Evolutionary conservation across 768 basidiomycete genomes (phyloP).

Genomic region (Mycena leptocephala): DNA sequence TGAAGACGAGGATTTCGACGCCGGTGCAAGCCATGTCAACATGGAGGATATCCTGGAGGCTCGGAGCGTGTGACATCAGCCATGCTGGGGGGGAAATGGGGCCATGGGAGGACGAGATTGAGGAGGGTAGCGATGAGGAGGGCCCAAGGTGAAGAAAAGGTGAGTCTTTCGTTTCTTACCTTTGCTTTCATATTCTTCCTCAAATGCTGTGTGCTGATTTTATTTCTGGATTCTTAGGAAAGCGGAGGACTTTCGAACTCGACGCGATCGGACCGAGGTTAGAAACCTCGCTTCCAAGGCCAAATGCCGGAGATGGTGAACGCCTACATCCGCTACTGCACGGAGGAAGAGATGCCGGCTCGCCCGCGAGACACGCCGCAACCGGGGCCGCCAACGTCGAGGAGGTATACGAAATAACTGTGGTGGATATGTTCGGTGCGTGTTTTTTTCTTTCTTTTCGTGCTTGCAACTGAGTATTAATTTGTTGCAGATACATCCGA

Average conservation of each 20-base stretch:
- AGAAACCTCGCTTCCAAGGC: not conserved
- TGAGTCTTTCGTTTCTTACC: not conserved
- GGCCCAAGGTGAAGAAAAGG: not conserved
- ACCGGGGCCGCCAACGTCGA: not conserved
- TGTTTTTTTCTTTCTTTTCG: not conserved
- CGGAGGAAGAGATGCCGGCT: not conserved
- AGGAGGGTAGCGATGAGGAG: not conserved
- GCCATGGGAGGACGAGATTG: not conserved
- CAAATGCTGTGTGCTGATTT: not conserved
- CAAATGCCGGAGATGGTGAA: not conserved
- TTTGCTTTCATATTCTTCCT: too few species aligned
- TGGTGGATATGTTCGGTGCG: constrained; percentile 17
- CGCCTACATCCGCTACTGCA: constrained; percentile 2
- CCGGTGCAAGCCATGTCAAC: not conserved
- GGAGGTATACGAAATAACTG: not conserved
- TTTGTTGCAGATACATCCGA: not conserved
- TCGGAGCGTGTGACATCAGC: constrained; percentile 6
- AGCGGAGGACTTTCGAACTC: not conserved
- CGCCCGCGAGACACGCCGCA: not conserved
- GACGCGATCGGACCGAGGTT: not conserved
- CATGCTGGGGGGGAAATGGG: constrained; percentile 6
- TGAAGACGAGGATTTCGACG: not conserved
- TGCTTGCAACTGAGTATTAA: not conserved
- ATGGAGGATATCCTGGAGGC: not conserved
- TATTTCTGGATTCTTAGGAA: not conserved